These are phyloP conservation scores for Escovopsis sp. DNA, from an alignment of 2,329 filamentous ascomycete genomes.

Conservation along the genomic window DNA sequence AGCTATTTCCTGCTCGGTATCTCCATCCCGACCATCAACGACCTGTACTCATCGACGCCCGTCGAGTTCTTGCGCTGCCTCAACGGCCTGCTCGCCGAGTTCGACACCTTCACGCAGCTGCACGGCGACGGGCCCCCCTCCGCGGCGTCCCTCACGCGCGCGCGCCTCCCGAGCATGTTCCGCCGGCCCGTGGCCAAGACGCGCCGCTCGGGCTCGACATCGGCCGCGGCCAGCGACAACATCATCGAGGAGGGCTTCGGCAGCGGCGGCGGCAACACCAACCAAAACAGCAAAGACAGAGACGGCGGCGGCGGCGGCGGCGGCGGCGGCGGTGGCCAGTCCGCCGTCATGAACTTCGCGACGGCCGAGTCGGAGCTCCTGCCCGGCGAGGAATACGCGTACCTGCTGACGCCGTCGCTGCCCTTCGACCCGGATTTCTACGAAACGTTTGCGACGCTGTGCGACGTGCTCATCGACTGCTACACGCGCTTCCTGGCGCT, in stretches of 20 bases:
- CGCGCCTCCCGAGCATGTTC: constrained; percentile 73
- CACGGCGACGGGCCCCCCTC: constrained; percentile 60
- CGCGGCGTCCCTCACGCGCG: constrained; percentile 56
- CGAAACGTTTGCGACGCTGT: constrained; percentile 88
- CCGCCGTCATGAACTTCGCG: constrained; percentile 40
- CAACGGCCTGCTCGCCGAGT: constrained; percentile 75
- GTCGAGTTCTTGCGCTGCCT: constrained; percentile 78
- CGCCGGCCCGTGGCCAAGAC: constrained; percentile 49
- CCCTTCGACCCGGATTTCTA: constrained; percentile 97
- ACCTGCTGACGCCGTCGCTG: constrained; percentile 77
- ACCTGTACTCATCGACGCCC: constrained; percentile 67
- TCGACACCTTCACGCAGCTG: constrained; percentile 82
- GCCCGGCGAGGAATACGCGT: constrained; percentile 74
- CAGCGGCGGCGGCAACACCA: too few relatives aligned
- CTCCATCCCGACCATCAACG: constrained; percentile 77
- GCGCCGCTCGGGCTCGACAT: constrained; percentile 36
- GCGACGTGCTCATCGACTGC: constrained; percentile 86
- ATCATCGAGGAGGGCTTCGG: constrained; percentile 14
- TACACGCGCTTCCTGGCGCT: constrained; percentile 68
- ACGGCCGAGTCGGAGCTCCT: constrained; percentile 51
- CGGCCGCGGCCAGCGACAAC: constrained; percentile 21
- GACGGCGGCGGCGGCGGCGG: constrained; percentile 14
- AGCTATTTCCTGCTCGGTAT: constrained; percentile 89
- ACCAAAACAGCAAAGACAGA: too few relatives aligned
- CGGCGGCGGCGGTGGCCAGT: constrained; percentile 17